Percentiles rank a stretch among this genome's conserved stretches.
phyloP scores from a whole-genome alignment of 768 basidiomycete genomes.

The Suillus occidentalis region DNA sequence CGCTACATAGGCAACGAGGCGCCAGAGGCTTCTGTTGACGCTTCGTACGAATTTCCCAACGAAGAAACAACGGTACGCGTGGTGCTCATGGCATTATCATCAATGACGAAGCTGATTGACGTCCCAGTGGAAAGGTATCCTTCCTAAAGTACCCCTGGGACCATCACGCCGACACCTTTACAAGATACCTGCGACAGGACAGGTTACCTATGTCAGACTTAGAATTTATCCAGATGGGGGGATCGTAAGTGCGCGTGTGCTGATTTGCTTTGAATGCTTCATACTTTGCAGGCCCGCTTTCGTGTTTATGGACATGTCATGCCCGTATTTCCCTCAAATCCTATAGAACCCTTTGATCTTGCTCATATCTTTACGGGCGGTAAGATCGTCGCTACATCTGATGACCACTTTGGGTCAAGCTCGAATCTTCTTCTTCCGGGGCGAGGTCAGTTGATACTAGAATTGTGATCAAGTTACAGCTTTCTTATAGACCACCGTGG shows the following conservation, averaged over 20 bases:
- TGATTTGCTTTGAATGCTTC: background rate
- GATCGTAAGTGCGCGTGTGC: slow-evolving; percentile 52
- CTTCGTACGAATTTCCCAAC: slow-evolving; percentile 44
- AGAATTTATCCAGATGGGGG: slow-evolving; percentile 98
- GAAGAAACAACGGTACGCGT: slow-evolving; percentile 55
- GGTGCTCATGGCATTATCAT: background rate
- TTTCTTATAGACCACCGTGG: slow-evolving; percentile 5
- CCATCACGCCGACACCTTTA: slow-evolving; percentile 91
- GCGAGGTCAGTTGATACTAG: slow-evolving; percentile 46
- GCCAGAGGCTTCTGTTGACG: slow-evolving; percentile 79
- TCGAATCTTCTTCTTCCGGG: slow-evolving; percentile 91
- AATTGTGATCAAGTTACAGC: background rate
- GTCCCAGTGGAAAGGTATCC: slow-evolving; percentile 73
- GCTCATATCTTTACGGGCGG: slow-evolving; percentile 92
- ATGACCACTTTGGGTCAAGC: slow-evolving; percentile 96
- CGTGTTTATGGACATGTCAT: slow-evolving; percentile 83
- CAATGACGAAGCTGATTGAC: slow-evolving; percentile 2
- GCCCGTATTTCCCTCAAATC: slow-evolving; percentile 56
- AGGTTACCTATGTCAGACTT: slow-evolving; percentile 82
- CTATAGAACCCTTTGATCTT: slow-evolving; percentile 65
- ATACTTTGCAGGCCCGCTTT: slow-evolving; percentile 72
- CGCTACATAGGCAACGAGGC: slow-evolving; percentile 71
- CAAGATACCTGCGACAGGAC: slow-evolving; percentile 52
- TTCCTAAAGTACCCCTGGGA: slow-evolving; percentile 74
- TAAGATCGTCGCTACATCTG: slow-evolving; percentile 78